Evolutionary conservation across 2,329 filamentous ascomycete species (phyloP).

Genomic region (Rasamsonia emersonii): DNA sequence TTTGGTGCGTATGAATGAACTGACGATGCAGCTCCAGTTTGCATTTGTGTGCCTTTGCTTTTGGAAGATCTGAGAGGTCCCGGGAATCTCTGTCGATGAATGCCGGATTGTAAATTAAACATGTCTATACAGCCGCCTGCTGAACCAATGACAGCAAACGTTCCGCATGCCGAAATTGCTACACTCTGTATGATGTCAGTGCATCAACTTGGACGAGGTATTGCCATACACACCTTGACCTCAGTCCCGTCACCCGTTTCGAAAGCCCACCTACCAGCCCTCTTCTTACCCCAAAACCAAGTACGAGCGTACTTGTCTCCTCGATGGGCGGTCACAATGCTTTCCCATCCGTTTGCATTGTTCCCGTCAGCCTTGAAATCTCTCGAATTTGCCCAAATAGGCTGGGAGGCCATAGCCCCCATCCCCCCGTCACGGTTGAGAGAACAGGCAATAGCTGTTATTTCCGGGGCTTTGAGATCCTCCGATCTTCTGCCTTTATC

Average conservation of each 20-base stretch:
- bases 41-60: constrained; percentile 37
- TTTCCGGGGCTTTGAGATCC: constrained; percentile 75
- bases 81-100: constrained; percentile 81
- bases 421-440: constrained; percentile 93
- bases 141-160: constrained; percentile 85
- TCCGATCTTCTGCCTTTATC: constrained; percentile 15
- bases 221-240: constrained; percentile 44
- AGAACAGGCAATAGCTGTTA: constrained; percentile 84
- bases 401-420: constrained; percentile 68
- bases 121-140: constrained; percentile 77
- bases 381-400: constrained; percentile 74
- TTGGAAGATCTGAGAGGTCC: constrained; percentile 56
- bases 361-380: constrained; percentile 61
- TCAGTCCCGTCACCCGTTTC: constrained; percentile 74
- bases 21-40: constrained; percentile 20
- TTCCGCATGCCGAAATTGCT: constrained; percentile 82
- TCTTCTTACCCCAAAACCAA: constrained; percentile 97
- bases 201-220: background rate
- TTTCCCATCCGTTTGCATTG: constrained; percentile 88
- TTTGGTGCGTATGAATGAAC: constrained; percentile 1
- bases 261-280: constrained; percentile 87
- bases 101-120: constrained; percentile 93
- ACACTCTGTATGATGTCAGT: constrained; percentile 53
- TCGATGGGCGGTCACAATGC: constrained; percentile 85
- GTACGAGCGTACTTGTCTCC: constrained; percentile 78